Percentiles rank a stretch among this genome's conserved stretches.
Evolutionary conservation across 192 early-diverging fungal species (phyloP).

Genomic region (Coemansia sp.): DNA sequence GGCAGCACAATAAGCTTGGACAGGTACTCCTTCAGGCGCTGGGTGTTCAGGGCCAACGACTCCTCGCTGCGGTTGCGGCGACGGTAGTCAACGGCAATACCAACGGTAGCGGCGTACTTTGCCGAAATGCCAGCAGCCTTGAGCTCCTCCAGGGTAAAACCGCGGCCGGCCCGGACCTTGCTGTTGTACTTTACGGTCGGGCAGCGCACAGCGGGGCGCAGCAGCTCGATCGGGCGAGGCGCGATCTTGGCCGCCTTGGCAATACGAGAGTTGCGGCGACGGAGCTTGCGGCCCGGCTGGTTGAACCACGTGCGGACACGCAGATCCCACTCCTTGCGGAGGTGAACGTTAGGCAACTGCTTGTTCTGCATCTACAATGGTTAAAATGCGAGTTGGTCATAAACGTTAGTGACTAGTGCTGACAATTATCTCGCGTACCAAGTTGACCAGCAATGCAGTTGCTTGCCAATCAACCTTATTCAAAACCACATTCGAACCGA

Average conservation of each 20-base stretch:
- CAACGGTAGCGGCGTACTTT: slow-evolving; percentile 92
- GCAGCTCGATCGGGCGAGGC: slow-evolving; percentile 92
- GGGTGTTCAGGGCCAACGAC: slow-evolving; percentile 88
- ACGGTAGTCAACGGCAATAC: slow-evolving; percentile 96
- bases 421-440: background rate
- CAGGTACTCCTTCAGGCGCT: slow-evolving; percentile 92
- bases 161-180: slow-evolving; percentile 94
- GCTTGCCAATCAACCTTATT: background rate
- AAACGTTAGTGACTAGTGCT: background rate
- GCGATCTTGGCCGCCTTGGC: slow-evolving; percentile 96
- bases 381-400: background rate
- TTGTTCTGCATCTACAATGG: slow-evolving; percentile 83
- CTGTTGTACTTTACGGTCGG: slow-evolving; percentile 98
- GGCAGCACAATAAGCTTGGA: slow-evolving; percentile 96
- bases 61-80: slow-evolving; percentile 94
- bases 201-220: slow-evolving; percentile 95
- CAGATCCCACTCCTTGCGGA: slow-evolving; percentile 97
- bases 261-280: slow-evolving; percentile 80
- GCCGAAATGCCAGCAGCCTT: slow-evolving; percentile 89
- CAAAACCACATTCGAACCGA: no score
- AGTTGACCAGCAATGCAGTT: no score
- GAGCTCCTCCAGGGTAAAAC: slow-evolving; percentile 98
- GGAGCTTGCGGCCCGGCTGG: slow-evolving; percentile 80
- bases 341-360: slow-evolving; percentile 89
- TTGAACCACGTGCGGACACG: slow-evolving; percentile 98